Percentiles rank a stretch among this genome's conserved stretches.
phyloP scores from a whole-genome alignment of 176 grass and related monocot genomes.

The Zea luxurians region DNA sequence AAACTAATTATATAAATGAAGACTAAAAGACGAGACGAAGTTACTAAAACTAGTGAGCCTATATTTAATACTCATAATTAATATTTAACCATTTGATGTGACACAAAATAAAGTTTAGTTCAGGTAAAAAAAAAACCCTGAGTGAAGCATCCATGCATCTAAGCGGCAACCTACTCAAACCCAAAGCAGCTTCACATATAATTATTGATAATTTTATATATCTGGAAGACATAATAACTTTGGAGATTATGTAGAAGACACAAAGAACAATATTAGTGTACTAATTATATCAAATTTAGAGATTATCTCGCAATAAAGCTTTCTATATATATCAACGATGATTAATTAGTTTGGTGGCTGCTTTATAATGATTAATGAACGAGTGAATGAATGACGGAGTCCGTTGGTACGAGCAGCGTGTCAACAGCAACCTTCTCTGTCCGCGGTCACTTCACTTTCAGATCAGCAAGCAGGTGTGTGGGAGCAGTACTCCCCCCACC shows the following conservation, averaged over 20 bases:
- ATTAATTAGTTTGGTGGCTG: neutral
- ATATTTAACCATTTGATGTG: no score
- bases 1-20: no score
- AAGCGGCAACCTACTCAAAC: neutral
- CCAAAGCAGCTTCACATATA: neutral
- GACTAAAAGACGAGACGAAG: no score
- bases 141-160: conserved; percentile 30
- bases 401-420: neutral
- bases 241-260: no score
- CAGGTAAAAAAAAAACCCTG: no score
- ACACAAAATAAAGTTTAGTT: no score
- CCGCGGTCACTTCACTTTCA: conserved; percentile 13
- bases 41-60: no score
- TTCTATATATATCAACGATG: no score
- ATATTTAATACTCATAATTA: no score
- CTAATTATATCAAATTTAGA: neutral
- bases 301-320: neutral
- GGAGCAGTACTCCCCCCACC: neutral
- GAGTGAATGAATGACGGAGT: neutral
- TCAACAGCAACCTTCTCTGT: neutral
- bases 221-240: no score
- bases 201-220: neutral
- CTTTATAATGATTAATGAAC: neutral
- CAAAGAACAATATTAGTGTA: neutral
- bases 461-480: conserved; percentile 20